Base-by-base conservation (phyloP, 352 stramenopile genomes). In the Blastocystis sp. region DNA sequence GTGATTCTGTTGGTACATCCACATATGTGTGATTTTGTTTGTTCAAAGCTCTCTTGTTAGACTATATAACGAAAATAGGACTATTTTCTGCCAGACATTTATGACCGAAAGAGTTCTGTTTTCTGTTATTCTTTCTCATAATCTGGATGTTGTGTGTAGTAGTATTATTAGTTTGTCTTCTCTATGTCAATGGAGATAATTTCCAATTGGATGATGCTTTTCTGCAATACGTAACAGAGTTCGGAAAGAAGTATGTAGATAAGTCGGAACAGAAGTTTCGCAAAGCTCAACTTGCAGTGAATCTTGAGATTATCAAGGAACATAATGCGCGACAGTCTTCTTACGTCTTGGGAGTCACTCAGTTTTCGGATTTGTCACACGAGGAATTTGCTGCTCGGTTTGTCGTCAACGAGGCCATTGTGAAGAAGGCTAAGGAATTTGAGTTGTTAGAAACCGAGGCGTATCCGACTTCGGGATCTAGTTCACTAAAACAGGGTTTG, bases 341-440 rank as follows among this genome's bases (percentile, higher is more conserved):
- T 14, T 81, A 81, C 32, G 14, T 24, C 5, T 81, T 81, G 32
- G 71, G 71, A 27, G 51, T 81, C 0, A 81, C 71, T 14, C 24
- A 35, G 24, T 81, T 81, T 67, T 49, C 71, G 7, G 71, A 81
- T 43, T 43, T 81, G 27, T 63, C 71, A 11, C 11, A 29, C 19
- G 71, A 81, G 56, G 71, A 81, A 14, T 81, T 81, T 43, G 24
- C 29, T 35, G 6, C 29, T 32, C 11, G 19, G 6, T 67, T 81
- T 52, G 71, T 42, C 3, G 14, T 43, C 56, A 67, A 67, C 32
- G 51, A 46, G 12, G 27, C 54, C 1, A 6, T 81, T 39, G 61
- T 67, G 56, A n/a, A 81, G 27, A 69, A 81, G 0, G 19, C 43
- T n/a, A n/a, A 35, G 35, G 3, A 29, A 27, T 43, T 57, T 7